Evolutionary conservation across 2,329 filamentous ascomycete genomes (phyloP).

Genomic region (Fusarium pseudonygamai): DNA sequence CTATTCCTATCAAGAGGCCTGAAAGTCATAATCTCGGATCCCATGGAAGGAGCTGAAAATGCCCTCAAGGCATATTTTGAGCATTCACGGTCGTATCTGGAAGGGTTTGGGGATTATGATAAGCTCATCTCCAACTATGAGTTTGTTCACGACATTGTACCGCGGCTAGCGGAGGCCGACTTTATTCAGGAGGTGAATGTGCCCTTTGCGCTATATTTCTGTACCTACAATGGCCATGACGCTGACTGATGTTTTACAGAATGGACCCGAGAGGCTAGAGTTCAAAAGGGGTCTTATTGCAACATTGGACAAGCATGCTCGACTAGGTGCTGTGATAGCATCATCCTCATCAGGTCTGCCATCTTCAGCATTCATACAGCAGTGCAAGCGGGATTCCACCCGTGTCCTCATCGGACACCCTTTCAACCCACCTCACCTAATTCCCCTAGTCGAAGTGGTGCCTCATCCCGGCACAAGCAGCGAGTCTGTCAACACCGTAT

Average conservation of each 20-base stretch:
- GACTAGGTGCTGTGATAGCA: background rate
- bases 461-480: background rate
- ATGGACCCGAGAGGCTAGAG: background rate
- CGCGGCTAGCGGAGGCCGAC: background rate
- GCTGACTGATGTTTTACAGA: background rate
- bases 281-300: background rate
- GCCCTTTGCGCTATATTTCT: too few relatives aligned
- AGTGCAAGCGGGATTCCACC: background rate
- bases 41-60: background rate
- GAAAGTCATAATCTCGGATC: background rate
- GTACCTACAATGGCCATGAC: background rate
- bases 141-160: background rate
- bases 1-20: background rate
- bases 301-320: background rate
- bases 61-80: background rate
- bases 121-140: background rate
- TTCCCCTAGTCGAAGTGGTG: background rate
- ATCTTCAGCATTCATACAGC: background rate
- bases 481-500: background rate
- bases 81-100: background rate
- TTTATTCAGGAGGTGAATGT: background rate
- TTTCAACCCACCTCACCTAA: background rate
- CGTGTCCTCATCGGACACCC: background rate
- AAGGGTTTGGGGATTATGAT: background rate
- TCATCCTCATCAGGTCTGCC: background rate